These are phyloP conservation scores for Talaromyces funiculosus DNA, from an alignment of 2,329 filamentous ascomycete genomes.

Conservation along the genomic window DNA sequence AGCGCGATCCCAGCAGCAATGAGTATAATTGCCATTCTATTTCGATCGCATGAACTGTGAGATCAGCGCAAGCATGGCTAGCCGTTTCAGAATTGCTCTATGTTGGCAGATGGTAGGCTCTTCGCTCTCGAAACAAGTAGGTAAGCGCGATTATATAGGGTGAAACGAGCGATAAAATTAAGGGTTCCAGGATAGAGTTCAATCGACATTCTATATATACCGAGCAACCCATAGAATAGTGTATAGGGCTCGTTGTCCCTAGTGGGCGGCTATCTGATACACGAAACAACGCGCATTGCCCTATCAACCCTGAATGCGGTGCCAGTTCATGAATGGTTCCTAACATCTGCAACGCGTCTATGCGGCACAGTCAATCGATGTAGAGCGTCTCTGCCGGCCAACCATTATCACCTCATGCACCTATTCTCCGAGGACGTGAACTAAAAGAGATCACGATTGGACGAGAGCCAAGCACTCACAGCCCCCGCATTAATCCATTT, in stretches of 20 bases:
- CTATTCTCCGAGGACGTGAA: not conserved
- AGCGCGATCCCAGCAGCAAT: not conserved
- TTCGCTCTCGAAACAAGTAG: not conserved
- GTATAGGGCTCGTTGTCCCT: too few relatives aligned
- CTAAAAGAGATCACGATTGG: not conserved
- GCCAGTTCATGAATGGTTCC: not conserved
- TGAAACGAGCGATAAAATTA: constrained; percentile 1
- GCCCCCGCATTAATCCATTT: constrained; percentile 2
- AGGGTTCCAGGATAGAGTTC: not conserved
- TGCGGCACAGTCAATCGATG: constrained; percentile 5
- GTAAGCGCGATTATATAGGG: not conserved
- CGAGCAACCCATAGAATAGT: not conserved
- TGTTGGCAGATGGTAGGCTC: constrained; percentile 3
- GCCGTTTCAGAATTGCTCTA: not conserved
- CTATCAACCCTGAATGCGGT: not conserved
- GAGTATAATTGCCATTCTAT: not conserved
- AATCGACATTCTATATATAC: not conserved
- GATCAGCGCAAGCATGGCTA: not conserved
- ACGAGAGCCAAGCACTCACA: not conserved
- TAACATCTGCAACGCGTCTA: constrained; percentile 8
- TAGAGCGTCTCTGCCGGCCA: not conserved
- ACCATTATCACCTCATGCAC: not conserved
- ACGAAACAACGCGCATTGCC: not conserved
- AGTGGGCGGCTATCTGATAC: not conserved
- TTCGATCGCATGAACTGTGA: not conserved